A percentile compares a stretch with the other conserved stretches of the same genome.
phyloP scores from a whole-genome alignment of 495 filamentous ascomycete genomes.

The Aspergillus homomorphus region DNA sequence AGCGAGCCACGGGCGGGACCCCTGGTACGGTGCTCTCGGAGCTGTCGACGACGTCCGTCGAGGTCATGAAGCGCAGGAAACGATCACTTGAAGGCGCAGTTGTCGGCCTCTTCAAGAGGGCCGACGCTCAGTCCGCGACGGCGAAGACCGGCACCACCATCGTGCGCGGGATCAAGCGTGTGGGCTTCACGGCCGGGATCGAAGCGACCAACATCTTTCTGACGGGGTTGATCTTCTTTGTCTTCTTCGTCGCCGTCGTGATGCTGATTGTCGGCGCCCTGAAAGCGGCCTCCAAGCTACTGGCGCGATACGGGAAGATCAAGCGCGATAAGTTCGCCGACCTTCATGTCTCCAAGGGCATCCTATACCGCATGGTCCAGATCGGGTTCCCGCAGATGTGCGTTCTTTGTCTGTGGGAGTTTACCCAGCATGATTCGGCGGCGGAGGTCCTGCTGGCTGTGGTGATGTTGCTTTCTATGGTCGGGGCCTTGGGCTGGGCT shows the following conservation, averaged over 20 bases:
- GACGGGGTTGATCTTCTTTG: conserved; percentile 87
- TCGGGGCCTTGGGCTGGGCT: conserved; percentile 78
- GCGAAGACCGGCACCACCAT: conserved; percentile 57
- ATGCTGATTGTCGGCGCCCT: conserved; percentile 71
- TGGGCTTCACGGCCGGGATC: conserved; percentile 80
- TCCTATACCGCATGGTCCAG: conserved; percentile 83
- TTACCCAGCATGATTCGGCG: conserved; percentile 79
- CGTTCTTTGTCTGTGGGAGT: conserved; percentile 91
- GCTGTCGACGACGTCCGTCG: conserved; percentile 57
- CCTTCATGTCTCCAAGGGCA: conserved; percentile 89
- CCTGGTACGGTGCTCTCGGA: conserved; percentile 73
- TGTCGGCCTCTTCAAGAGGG: conserved; percentile 45
- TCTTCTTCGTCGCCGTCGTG: conserved; percentile 72
- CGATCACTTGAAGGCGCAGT: conserved; percentile 45
- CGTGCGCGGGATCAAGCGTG: conserved; percentile 84
- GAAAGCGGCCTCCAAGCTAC: conserved; percentile 73
- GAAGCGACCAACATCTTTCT: conserved; percentile 93
- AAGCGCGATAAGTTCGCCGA: conserved; percentile 87
- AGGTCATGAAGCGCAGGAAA: conserved; percentile 29
- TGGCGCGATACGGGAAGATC: conserved; percentile 71
- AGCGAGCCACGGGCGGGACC: conserved; percentile 84
- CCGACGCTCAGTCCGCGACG: conserved; percentile 41
- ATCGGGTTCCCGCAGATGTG: conserved; percentile 94
- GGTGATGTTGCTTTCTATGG: conserved; percentile 83
- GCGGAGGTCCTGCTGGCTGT: conserved; percentile 86